A percentile compares a stretch with the other conserved stretches of the same genome.
These are phyloP conservation scores for Globisporangium acanthophoron DNA, from an alignment of 352 stramenopile genomes.

Conservation along the genomic window DNA sequence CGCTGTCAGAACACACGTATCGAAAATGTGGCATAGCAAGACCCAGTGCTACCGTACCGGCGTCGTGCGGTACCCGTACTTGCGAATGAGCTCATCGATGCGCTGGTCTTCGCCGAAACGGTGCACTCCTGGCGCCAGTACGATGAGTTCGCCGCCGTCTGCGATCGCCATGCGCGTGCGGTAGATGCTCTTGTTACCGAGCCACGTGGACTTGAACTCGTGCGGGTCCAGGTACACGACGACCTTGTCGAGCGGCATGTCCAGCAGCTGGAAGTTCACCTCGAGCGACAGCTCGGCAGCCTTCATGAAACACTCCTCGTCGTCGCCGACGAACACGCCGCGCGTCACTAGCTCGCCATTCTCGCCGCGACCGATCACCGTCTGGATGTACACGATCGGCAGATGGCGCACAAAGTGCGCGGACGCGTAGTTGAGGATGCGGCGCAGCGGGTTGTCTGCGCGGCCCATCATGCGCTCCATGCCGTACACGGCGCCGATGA, in stretches of 20 bases:
- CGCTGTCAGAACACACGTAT: neutral
- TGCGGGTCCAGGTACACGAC: constrained; percentile 95
- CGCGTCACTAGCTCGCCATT: constrained; percentile 69
- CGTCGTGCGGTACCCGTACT: constrained; percentile 96
- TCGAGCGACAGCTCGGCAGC: constrained; percentile 92
- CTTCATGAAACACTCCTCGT: constrained; percentile 94
- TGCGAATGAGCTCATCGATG: constrained; percentile 95
- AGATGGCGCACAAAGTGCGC: constrained; percentile 88
- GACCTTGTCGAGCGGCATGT: constrained; percentile 89
- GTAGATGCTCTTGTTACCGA: constrained; percentile 98
- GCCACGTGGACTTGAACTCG: constrained; percentile 98
- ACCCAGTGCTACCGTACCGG: constrained; percentile 40
- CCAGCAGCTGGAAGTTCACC: constrained; percentile 96
- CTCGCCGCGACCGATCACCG: constrained; percentile 86
- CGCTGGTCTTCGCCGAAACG: constrained; percentile 93
- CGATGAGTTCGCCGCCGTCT: constrained; percentile 92
- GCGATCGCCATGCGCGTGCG: constrained; percentile 96
- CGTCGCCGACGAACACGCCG: constrained; percentile 95
- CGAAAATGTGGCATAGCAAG: too few relatives aligned
- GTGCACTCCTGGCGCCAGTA: constrained; percentile 92
- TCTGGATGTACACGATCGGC: constrained; percentile 95
- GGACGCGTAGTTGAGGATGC: constrained; percentile 95
- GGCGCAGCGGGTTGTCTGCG: constrained; percentile 93
- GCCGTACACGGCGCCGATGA: constrained; percentile 96
- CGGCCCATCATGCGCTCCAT: constrained; percentile 98